Evolutionary conservation across 345 rosid species (phyloP).

Genomic region (Leavenworthia alabamica): DNA sequence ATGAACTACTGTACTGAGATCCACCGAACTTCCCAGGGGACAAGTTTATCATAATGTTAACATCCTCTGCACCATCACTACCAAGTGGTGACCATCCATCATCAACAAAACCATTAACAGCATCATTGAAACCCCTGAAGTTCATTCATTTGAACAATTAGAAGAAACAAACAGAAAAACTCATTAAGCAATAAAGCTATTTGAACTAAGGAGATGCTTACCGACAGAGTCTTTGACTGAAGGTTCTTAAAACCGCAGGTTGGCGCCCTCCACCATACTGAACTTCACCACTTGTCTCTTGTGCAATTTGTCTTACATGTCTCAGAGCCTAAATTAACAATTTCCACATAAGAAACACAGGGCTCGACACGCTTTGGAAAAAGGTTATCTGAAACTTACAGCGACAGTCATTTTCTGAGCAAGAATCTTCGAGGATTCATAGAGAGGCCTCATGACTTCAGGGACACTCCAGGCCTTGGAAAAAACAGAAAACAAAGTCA

Average conservation of each 20-base stretch:
- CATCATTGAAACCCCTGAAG: conserved; percentile 91
- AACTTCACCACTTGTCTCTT: conserved; percentile 86
- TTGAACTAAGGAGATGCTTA: conserved; percentile 2
- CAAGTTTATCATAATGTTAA: conserved; percentile 67
- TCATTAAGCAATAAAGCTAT: neutral
- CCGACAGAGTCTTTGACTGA: conserved; percentile 93
- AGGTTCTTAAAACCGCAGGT: conserved; percentile 91
- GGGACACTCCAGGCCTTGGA: conserved; percentile 84
- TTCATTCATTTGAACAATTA: conserved; percentile 18
- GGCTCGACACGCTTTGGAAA: neutral
- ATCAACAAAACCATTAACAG: conserved; percentile 85
- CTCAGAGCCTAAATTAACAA: conserved; percentile 56
- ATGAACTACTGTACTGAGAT: conserved; percentile 52
- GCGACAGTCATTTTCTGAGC: conserved; percentile 94
- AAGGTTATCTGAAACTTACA: conserved; percentile 37
- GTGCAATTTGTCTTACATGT: conserved; percentile 83
- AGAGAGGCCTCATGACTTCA: conserved; percentile 89
- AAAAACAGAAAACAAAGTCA: neutral
- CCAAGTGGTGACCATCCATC: conserved; percentile 89
- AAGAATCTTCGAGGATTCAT: conserved; percentile 86
- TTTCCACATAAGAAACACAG: neutral
- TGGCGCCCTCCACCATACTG: conserved; percentile 92
- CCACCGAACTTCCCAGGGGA: conserved; percentile 69
- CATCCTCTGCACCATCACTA: conserved; percentile 81
- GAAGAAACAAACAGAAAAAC: neutral